Base-by-base conservation (phyloP, 345 rosid species). In the Gossypioides kirkii region DNA sequence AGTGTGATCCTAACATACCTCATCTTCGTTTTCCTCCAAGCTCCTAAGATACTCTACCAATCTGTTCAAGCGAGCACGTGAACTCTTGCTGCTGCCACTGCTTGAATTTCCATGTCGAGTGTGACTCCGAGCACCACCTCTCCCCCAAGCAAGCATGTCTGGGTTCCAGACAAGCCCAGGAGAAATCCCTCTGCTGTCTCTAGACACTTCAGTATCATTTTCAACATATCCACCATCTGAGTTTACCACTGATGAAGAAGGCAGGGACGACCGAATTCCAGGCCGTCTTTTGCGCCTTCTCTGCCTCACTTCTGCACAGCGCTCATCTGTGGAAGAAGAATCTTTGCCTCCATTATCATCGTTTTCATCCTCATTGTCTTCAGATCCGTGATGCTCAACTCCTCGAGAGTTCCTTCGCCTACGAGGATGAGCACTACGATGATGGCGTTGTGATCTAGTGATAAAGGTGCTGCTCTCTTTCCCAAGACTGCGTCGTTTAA, bases 141-240 rank as follows among this genome's bases (percentile, higher is more conserved):
- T 84, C 52, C 98, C 98, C 98, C 98, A 94, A 58, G 87, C 92
- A 86, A 88, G 91, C 85, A 80, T 75, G 73, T 93, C 98, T 2
- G 86, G 70, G 76, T 82, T 93, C 91, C 89, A 86, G 18, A 80
- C 87, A 66, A 86, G 90, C 55, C 90, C 94, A 32, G 96, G 96
- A 71, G 93, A 82, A 77, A 84, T 78, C 77, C 87, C 94, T 79
- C 90, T 78, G 79, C 74, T 80, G 56, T 88, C 96, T 74, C 80
- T 79, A 70, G 80, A 79, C 60, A 76, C 74, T 75, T 94, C 97
- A 74, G 73, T 41, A 60, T 80, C 97, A 85, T 87, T 83, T 55
- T 86, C 87, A 70, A 67, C 60, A 52, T 77, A 72, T 16, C 78
- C 87, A 69, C 86, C 83, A 49, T 89, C 93, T 56, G 78, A 80